Evolutionary conservation across 495 filamentous ascomycete genomes (phyloP).

Genomic region (Aspergillus nidulans): DNA sequence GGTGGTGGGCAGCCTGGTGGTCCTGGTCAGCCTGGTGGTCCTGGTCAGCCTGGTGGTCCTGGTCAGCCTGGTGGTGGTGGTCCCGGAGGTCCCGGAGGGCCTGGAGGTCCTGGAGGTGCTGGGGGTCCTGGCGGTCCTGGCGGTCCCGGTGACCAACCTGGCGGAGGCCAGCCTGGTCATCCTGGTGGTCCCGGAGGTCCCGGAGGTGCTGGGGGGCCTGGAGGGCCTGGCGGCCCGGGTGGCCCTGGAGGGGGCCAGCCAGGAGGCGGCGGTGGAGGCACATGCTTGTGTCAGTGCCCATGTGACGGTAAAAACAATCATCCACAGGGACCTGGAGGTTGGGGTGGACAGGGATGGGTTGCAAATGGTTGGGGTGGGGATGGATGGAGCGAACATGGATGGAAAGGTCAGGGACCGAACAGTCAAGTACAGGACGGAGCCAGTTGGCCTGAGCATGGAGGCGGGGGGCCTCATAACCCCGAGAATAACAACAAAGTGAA

Average conservation of each 20-base stretch:
- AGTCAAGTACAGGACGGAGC: not conserved
- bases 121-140: not conserved
- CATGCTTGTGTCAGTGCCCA: not conserved
- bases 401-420: not conserved
- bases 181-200: conserved; percentile 1
- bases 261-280: not conserved
- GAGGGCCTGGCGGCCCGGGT: not conserved
- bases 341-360: not conserved
- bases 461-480: not conserved
- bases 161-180: not conserved
- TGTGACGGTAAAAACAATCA: not conserved
- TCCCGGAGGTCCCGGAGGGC: not conserved
- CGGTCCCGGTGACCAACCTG: not conserved
- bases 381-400: not conserved
- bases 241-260: not conserved
- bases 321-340: not conserved
- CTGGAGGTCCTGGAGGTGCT: not conserved
- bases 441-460: not conserved
- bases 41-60: not conserved
- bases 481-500: not conserved
- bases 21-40: not conserved
- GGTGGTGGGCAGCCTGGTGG: not conserved
- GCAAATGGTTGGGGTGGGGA: not conserved
- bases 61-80: not conserved
- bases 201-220: not conserved